Evolutionary conservation across 2,329 filamentous ascomycete genomes (phyloP), one percentile per base, ranked within the genome.

Genomic region (Hypomyces rosellus): DNA sequence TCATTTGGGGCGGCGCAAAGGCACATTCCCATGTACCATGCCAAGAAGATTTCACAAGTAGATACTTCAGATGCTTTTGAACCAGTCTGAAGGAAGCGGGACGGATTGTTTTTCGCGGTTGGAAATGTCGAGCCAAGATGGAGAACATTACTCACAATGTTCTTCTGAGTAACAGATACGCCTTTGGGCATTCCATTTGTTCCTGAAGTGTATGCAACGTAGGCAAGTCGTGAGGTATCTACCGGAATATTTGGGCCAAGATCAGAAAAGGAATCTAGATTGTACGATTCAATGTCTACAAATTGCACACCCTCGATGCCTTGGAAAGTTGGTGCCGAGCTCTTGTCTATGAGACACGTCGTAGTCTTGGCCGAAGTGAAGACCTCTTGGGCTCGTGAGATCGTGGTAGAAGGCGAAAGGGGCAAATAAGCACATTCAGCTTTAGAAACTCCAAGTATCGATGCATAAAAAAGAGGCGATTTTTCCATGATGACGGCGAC

Each of bases 21-120:
- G 53, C 85, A 86, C 73, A 92, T 88, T 4, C 89, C 89, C 34
- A 77, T 76, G 43, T 80, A 78, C 86, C 89, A 95, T 0, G 89
- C 75, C 59, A 89, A 95, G 64, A 95, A 92, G 13, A 95, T 91
- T 61, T 95, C 90, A 62, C 95, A 95, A 0, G 95, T 86, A 0
- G 89, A 95, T 2, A 95, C 84, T 61, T 95, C 88, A 61, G 95
- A 95, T 0, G 85, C 86, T 61, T 90, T 87, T 0, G 88, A 92
- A 61, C 87, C 95, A 2, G 87, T 82, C 65, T 95, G 90, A 0
- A 96, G 72, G 33, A 95, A 72, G n/a, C 82, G 78, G 1, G 82
- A 78, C 1, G 67, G 58, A 1, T 59, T 59, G 0, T 36, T 38
- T 6, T 52, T 25, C 1, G 68, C 62, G 0, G 71, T 69, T 0